A percentile compares a stretch with the other conserved stretches of the same genome.
Evolutionary conservation across 495 filamentous ascomycete species (phyloP).

Genomic region (Melanomma pulvis-pyrius): DNA sequence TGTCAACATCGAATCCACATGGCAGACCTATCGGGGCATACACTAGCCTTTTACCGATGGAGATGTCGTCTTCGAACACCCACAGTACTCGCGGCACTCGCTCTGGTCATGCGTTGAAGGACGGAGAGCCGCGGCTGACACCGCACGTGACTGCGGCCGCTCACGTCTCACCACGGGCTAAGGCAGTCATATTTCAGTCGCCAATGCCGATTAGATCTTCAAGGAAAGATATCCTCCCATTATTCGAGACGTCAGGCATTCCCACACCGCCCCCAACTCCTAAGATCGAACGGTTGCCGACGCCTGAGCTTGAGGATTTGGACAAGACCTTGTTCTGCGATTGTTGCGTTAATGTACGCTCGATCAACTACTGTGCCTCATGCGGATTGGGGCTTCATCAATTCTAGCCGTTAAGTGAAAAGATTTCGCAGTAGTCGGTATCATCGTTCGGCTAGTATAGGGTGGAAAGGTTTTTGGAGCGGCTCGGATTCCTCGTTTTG

Average conservation of each 20-base stretch:
- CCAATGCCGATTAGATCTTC: not conserved
- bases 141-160: not conserved
- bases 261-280: slow-evolving; percentile 38
- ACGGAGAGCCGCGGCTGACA: not conserved
- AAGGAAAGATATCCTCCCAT: not conserved
- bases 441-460: not conserved
- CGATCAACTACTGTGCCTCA: slow-evolving; percentile 22
- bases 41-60: not conserved
- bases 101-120: not conserved
- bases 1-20: not conserved
- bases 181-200: not conserved
- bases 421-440: not conserved
- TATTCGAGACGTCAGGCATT: not conserved
- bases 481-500: not conserved
- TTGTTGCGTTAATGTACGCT: slow-evolving; percentile 24
- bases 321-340: slow-evolving; percentile 33
- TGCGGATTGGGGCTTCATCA: slow-evolving; percentile 15
- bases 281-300: slow-evolving; percentile 31
- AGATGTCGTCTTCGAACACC: not conserved
- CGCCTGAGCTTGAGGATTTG: slow-evolving; percentile 36
- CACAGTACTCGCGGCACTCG: not conserved
- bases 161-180: not conserved
- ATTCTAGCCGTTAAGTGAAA: not conserved
- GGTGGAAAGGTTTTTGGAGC: not conserved
- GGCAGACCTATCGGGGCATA: not conserved